These are phyloP conservation scores for Larix sibirica DNA, from an alignment of 83 land plant genomes.

Conservation along the genomic window DNA sequence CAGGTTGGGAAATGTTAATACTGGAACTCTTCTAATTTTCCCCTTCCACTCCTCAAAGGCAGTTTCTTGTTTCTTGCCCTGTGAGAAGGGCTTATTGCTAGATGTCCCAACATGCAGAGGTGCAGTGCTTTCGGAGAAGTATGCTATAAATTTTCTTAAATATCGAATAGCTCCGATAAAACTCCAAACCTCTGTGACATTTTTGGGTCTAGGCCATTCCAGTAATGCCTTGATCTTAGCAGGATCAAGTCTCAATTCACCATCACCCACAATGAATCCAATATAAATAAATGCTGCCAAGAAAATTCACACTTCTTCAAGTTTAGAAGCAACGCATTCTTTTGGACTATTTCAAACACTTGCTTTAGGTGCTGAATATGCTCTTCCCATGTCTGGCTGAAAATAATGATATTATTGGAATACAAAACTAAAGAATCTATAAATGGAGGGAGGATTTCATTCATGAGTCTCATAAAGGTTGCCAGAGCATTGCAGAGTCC, in stretches of 20 bases:
- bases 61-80: neutral
- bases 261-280: neutral
- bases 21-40: neutral
- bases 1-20: neutral
- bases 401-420: conserved; percentile 1
- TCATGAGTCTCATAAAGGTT: neutral
- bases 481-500: neutral
- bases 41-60: neutral
- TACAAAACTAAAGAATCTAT: neutral
- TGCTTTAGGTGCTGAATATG: conserved; percentile 1
- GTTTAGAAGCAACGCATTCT: neutral
- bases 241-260: neutral
- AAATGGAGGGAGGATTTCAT: neutral
- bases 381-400: conserved; percentile 10
- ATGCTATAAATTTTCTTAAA: neutral
- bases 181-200: neutral
- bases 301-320: neutral
- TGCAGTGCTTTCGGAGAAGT: neutral
- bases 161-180: neutral
- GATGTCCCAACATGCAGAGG: neutral
- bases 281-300: neutral
- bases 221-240: neutral
- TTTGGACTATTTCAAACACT: neutral
- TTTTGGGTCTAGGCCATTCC: neutral
- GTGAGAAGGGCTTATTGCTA: neutral